A percentile compares a stretch with the other conserved stretches of the same genome.
Conservation (phyloP, 352 stramenopile species). For the Pythium phragmiticola region DNA sequence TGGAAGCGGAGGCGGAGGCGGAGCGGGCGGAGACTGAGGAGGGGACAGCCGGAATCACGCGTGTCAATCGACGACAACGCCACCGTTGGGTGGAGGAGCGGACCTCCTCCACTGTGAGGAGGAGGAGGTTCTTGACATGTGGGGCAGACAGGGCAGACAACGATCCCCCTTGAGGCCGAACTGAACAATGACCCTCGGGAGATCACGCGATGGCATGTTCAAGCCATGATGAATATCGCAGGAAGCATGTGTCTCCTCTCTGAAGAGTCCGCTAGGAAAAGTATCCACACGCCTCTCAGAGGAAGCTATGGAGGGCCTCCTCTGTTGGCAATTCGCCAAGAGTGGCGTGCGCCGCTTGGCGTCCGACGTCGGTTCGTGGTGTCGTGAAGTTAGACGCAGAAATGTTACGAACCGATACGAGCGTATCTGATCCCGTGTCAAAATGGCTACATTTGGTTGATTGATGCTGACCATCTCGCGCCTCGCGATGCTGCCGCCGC, state of each 20-base stretch:
- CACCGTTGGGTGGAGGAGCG: not conserved
- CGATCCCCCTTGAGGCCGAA: not conserved
- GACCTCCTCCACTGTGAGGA: not conserved
- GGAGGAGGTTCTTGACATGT: not conserved
- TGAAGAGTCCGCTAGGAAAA: no score
- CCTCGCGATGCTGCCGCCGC: not conserved
- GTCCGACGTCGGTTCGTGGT: not conserved
- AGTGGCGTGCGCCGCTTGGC: slow-evolving; percentile 1
- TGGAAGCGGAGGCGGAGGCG: not conserved
- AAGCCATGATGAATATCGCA: not conserved
- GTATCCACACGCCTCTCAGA: no score
- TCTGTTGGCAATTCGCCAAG: not conserved
- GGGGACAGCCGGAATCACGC: slow-evolving; percentile 2
- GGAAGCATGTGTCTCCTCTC: not conserved
- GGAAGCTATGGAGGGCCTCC: no score
- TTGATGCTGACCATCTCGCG: not conserved
- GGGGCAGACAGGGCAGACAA: not conserved
- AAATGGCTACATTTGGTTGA: slow-evolving; percentile 10
- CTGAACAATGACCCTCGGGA: not conserved
- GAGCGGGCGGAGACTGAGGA: not conserved
- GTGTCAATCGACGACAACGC: slow-evolving; percentile 9
- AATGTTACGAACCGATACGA: slow-evolving; percentile 8
- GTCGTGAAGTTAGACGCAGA: not conserved
- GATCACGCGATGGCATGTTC: not conserved
- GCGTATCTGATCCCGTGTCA: not conserved